Base-by-base conservation (phyloP, 2,329 filamentous ascomycete species). In the Chrysoporthe austroafricana region DNA sequence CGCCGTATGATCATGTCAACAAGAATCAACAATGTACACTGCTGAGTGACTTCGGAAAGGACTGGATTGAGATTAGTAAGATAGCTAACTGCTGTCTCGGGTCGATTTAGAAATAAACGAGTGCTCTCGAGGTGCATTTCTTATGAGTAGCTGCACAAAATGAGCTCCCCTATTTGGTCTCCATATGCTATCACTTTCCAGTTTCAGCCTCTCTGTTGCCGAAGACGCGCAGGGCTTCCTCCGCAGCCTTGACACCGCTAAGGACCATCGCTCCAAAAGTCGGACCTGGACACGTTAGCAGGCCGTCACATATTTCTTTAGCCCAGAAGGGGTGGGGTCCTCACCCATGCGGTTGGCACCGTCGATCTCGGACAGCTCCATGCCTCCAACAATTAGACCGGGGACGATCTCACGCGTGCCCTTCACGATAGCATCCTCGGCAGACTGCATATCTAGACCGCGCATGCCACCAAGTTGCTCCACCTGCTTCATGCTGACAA, bases 371-470 rank as follows among this genome's bases (percentile, higher is more conserved):
- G 90, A 92, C 72, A 97, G 83, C 80, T 97, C 94, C 94, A 97
- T 97, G 50, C 94, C 94, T 64, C 94, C 94, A n/a, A 96, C 91
- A 74, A 97, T 93, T 71, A 97, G 83, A 39, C 94, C 94, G 6
- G 93, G 93, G 16, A 94, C 89, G 69, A 97, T 86, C 84, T 97
- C 94, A 70, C 94, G 89, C 7, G 94, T 97, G 73, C 91, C 86
- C 85, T 96, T 97, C 77, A 97, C 94, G 73, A 97, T 97, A 60
- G 94, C 93, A 74, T 97, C 94, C 79, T 97, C 94, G 57, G 94
- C 94, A 1, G 85, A 83, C 81, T 94, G 92, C 94, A 97, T 97
- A 79, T 97, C 94, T 21, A 97, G 84, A 9, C 94, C 94, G 67
- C 94, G 90, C 94, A 97, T 97, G 72, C 94, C 94, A 67, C 93